These are phyloP conservation scores for Rhodotorula mucilaginosa DNA, from an alignment of 1,284 basidiomycete genomes.

Conservation along the genomic window DNA sequence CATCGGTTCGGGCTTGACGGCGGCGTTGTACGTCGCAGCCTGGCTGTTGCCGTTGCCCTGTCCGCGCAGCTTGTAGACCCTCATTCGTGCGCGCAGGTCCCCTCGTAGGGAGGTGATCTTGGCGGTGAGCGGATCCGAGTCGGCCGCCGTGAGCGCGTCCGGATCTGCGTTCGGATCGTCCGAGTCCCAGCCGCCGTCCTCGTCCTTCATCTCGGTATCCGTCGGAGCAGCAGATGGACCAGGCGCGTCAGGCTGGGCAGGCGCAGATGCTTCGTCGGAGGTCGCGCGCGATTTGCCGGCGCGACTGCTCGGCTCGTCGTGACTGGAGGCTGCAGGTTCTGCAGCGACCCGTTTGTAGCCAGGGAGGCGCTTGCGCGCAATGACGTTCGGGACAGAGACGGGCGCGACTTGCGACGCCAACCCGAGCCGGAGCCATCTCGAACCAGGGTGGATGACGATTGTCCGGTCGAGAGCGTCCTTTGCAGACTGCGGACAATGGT, in stretches of 20 bases:
- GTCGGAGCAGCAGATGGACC: no score
- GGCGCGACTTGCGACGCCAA: constrained; percentile 84
- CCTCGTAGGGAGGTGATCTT: constrained; percentile 69
- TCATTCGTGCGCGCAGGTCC: constrained; percentile 77
- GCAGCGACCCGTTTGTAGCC: neutral
- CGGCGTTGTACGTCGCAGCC: constrained; percentile 60
- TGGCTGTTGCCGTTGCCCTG: constrained; percentile 71
- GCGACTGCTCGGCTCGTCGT: no score
- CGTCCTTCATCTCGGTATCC: neutral
- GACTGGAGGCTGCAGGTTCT: neutral
- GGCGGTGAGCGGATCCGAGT: constrained; percentile 16
- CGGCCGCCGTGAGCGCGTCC: neutral
- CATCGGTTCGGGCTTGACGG: constrained; percentile 66
- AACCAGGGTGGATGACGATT: constrained; percentile 91
- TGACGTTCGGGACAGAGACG: constrained; percentile 67
- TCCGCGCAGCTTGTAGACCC: constrained; percentile 79
- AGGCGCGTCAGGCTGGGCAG: no score
- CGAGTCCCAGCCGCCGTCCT: neutral
- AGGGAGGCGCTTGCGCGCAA: constrained; percentile 56
- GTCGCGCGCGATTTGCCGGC: no score
- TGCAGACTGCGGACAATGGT: no score
- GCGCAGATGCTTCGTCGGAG: no score
- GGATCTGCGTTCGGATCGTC: neutral
- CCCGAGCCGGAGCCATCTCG: constrained; percentile 80
- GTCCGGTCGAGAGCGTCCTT: constrained; percentile 45